Base-by-base conservation (phyloP, 768 basidiomycete species). In the Kwoniella bestiolae region DNA sequence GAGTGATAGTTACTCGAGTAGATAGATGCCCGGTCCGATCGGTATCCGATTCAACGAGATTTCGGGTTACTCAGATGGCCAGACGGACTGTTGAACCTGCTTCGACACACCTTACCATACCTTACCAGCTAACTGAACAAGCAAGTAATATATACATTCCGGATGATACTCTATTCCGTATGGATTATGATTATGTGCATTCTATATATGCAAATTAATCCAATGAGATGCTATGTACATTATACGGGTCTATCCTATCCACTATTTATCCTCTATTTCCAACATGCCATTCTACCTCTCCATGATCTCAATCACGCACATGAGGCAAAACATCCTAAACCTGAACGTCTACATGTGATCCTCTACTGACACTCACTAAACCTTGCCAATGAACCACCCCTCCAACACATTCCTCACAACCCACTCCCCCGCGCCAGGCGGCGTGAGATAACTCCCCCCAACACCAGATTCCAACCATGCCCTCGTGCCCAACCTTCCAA, bases 381-480 rank as follows among this genome's bases (percentile, higher is more conserved):
- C 28, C 47, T 49, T 60, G 3, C 38, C 44, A 26, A 64, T 26
- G 21, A 64, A 45, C 31, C 41, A 56, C 46, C 47, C 35, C 18
- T 44, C 51, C 18, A 65, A n/a, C 41, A 47, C 31, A 32, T 57
- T 50, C 21, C 51, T 56, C 12, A 56, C 47, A 14, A 55, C 11
- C 29, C 31, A 58, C 21, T 52, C 49, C 4, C 63, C 63, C 2
- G 44, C 56, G 2, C 29, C 31, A 18, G 57, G 56, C 8, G 69
- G 72, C 18, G 70, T 65, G 11, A 75, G 25, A 44, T 45, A 63
- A n/a, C 52, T 60, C 2, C 77, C 79, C 0, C 73, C 79, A 7
- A 80, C 47, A 2, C 79, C 79, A 46, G 60, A 56, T 51, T 73
- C 69, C 34, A 79, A 58, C 76, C 78, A 79, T 5, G 68, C 59